Conservation (phyloP, 176 grass and related monocot genomes). For the Bromus sterilis region DNA sequence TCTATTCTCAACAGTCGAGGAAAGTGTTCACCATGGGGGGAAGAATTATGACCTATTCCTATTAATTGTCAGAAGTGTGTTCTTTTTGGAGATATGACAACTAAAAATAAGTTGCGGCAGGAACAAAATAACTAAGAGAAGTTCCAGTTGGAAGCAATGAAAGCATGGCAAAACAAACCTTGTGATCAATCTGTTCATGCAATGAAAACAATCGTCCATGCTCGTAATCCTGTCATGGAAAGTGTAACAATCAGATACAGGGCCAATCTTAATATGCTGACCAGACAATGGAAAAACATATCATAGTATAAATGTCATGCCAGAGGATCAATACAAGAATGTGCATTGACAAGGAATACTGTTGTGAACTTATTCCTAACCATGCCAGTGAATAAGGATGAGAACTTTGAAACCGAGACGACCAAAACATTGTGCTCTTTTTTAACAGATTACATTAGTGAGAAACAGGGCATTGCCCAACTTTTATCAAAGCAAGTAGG, state of each 20-base stretch:
- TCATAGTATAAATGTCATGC: neutral
- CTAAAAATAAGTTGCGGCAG: neutral
- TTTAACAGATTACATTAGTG: neutral
- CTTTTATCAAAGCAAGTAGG: neutral
- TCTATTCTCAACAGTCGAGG: neutral
- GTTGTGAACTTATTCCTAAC: neutral
- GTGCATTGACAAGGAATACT: neutral
- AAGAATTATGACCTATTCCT: neutral
- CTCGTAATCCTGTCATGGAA: slow-evolving; percentile 40
- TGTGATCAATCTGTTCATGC: slow-evolving; percentile 82
- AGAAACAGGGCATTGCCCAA: neutral
- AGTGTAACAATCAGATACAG: neutral
- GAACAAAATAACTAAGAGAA: neutral
- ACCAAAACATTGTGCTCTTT: neutral
- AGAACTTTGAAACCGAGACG: neutral
- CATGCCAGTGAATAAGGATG: neutral
- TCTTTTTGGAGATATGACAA: neutral
- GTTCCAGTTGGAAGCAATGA: neutral
- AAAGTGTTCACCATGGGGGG: neutral
- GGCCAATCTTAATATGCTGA: neutral
- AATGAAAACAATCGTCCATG: slow-evolving; percentile 68
- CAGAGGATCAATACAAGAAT: neutral
- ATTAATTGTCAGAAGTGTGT: neutral
- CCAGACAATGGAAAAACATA: neutral
- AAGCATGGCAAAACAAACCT: slow-evolving; percentile 34